Evolutionary conservation across 1,284 basidiomycete genomes (phyloP), one percentile per base, ranked within the genome.

Genomic region (Ustilago shanxiensis): DNA sequence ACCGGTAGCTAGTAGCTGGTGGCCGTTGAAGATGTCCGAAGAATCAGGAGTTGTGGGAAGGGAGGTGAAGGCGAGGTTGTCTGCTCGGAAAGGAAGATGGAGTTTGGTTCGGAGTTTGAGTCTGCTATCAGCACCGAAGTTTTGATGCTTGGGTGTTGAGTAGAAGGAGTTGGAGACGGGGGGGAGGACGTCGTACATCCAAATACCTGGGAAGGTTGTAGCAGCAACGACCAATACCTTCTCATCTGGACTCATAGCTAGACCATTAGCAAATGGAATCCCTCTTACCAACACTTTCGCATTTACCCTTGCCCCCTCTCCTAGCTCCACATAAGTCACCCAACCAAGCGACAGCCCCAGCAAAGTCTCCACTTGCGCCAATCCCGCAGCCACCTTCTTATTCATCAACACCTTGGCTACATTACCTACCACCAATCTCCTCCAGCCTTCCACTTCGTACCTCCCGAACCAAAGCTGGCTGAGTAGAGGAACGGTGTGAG

Each of bases 261-360:
- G 73, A 33, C 92, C 92, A 77, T 93, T 93, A 7, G 92, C 87
- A 83, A 92, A 92, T 0, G 91, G 86, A 16, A 92, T 86, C 58
- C 89, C 88, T 5, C 86, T 79, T 1, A 88, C 88, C 2, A 87
- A 86, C 33, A 90, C 83, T 2, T 83, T 78, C 60, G 70, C 67
- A 10, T 47, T 14, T n/a, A 76, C 51, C 1, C 60, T 60, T 4
- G 20, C n/a, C 2, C 26, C 31, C 13, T 50, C 20, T 33, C 47
- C 20, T 20, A 18, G 9, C 13, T 37, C 26, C 3, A 14, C 39
- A 3, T 18, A 33, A 0, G 66, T 50, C 51, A 92, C 88, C 87
- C 89, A 91, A 55, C 89, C 86, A 9, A 91, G 80, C 0, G 91
- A 91, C 0, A 92, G 86, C 2, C 85, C 89, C 2, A 91, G 83